Percentiles rank a stretch among this genome's conserved stretches.
Evolutionary conservation across 108 stramenopile genomes (phyloP).

Genomic region (Cyclotella baltica): DNA sequence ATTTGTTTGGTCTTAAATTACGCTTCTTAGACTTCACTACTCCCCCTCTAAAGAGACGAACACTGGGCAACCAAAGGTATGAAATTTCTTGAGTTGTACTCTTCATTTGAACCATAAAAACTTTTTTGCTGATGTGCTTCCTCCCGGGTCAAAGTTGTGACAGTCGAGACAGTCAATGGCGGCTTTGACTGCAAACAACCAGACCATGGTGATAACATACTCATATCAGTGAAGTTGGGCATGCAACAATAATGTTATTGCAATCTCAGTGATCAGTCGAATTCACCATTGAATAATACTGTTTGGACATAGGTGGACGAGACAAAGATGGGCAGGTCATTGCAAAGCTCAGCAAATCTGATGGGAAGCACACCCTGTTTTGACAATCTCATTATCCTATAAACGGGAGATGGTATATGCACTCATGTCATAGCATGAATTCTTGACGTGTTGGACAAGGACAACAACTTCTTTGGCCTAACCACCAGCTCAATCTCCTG

Average conservation of each 20-base stretch:
- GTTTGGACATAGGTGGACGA: constrained; percentile 61
- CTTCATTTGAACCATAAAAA: neutral
- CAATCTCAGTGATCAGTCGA: constrained; percentile 43
- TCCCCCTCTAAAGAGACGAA: too few species aligned
- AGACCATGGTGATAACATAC: constrained; percentile 45
- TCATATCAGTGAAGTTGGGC: constrained; percentile 52
- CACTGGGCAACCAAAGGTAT: constrained; percentile 20
- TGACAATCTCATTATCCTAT: too few species aligned
- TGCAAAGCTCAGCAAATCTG: too few species aligned
- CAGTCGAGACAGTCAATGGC: constrained; percentile 12
- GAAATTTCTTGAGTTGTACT: neutral
- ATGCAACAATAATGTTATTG: constrained; percentile 61
- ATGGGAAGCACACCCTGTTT: too few species aligned
- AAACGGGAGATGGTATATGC: too few species aligned
- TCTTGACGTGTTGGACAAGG: too few species aligned
- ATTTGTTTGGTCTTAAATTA: too few species aligned
- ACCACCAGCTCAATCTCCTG: too few species aligned
- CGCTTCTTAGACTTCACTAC: too few species aligned
- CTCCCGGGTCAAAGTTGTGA: neutral
- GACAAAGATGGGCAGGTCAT: too few species aligned
- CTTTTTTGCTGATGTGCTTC: neutral
- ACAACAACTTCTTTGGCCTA: too few species aligned
- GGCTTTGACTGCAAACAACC: constrained; percentile 61
- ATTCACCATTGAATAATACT: constrained; percentile 58
- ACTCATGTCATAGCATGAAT: too few species aligned